A percentile compares a stretch with the other conserved stretches of the same genome.
Conservation (phyloP, 2,329 filamentous ascomycete genomes). For the Cladosporium sp. region DNA sequence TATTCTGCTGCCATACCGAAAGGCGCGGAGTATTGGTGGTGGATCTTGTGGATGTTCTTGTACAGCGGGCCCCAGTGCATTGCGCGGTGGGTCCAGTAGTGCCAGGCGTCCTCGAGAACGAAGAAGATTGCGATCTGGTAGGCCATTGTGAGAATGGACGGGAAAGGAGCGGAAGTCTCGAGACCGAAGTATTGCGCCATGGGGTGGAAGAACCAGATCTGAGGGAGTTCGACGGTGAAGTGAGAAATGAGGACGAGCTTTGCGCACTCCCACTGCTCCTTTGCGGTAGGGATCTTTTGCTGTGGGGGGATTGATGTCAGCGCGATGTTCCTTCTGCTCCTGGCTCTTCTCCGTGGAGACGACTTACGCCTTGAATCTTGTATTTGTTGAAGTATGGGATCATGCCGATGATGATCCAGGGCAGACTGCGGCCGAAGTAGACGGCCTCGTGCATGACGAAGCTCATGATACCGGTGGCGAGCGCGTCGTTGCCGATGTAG, state of each 20-base stretch:
- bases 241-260: conserved; percentile 89
- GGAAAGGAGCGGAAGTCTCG: conserved; percentile 85
- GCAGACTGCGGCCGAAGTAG: conserved; percentile 89
- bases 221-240: conserved; percentile 96
- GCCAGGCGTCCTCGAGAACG: conserved; percentile 93
- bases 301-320: conserved; percentile 34
- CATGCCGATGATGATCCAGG: conserved; percentile 88
- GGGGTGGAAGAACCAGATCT: conserved; percentile 99
- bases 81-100: conserved; percentile 92
- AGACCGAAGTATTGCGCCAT: conserved; percentile 92
- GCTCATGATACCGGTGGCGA: conserved; percentile 96
- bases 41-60: conserved; percentile 96
- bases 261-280: conserved; percentile 93
- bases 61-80: conserved; percentile 96
- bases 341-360: conserved; percentile 12
- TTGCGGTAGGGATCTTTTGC: conserved; percentile 85
- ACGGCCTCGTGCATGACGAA: conserved; percentile 92
- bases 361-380: conserved; percentile 83
- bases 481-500: conserved; percentile 95
- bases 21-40: conserved; percentile 97
- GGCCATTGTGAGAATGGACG: conserved; percentile 78
- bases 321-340: neutral
- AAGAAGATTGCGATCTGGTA: conserved; percentile 94
- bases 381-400: conserved; percentile 87
- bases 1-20: conserved; percentile 97